Base-by-base conservation (phyloP, 202 grass and related monocot species). In the Dendrocalamus latiflorus region DNA sequence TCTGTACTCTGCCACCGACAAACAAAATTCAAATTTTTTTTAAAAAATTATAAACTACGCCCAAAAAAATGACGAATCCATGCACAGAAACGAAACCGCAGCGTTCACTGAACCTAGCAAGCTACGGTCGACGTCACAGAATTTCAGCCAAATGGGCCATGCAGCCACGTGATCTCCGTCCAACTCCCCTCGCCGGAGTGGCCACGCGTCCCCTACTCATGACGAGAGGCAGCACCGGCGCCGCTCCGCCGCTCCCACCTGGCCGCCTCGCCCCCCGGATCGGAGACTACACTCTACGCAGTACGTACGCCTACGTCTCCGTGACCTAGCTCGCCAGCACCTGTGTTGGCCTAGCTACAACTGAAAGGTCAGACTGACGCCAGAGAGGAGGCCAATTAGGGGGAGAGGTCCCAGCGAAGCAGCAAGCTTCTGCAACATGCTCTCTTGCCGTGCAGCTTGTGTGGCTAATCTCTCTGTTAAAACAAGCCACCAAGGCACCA, bases 201-300 rank as follows among this genome's bases (percentile, higher is more conserved):
- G 44, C 81, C 86, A 79, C 75, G 81, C 75, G 75, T 88, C 69
- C 51, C 17, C n/a, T 57, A 21, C 65, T 4, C 20, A 28, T 26
- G 8, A 28, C 0, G 33, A 18, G 16, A 13, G 6, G 22, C 48
- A n/a, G 71, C 79, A 43, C 26, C 21, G 65, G 79, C n/a, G n/a
- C n/a, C n/a, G n/a, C n/a, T n/a, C n/a, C 51, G 72, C 39, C 67
- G 65, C 12, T 42, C 34, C 66, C 30, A 37, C 57, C 54, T 36
- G 12, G 33, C 61, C 15, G 55, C 34, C 33, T 42, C 77, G 77
- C 48, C 39, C 54, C 54, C 63, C 56, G 0, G 30, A 53, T 14
- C 72, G 8, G 64, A 36, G 53, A 28, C 70, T 5, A 61, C 64
- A 6, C 70, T 53, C 75, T 30, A 16, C 42, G n/a, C 22, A 13